These are phyloP conservation scores for Sphagnurus paluster DNA, from an alignment of 1,284 basidiomycete species.

Conservation along the genomic window DNA sequence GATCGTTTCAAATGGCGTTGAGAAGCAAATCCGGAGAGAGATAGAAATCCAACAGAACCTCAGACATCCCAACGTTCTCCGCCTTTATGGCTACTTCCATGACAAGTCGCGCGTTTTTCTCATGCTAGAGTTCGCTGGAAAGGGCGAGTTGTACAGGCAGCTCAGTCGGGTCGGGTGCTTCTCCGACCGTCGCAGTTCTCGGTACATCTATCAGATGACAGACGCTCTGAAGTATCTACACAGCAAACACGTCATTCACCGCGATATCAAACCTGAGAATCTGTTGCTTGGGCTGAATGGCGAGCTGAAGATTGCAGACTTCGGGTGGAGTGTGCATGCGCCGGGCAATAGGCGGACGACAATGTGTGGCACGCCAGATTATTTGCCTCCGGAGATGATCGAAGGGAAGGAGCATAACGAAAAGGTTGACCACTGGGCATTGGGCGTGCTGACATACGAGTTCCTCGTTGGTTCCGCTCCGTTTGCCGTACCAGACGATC, in stretches of 20 bases:
- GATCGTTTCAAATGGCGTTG: slow-evolving; percentile 83
- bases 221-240: slow-evolving; percentile 95
- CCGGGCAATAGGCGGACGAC: slow-evolving; percentile 88
- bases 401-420: slow-evolving; percentile 86
- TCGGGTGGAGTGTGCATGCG: slow-evolving; percentile 99
- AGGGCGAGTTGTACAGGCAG: slow-evolving; percentile 96
- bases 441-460: slow-evolving; percentile 96
- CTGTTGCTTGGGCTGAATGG: slow-evolving; percentile 93
- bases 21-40: slow-evolving; percentile 94
- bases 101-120: slow-evolving; percentile 96
- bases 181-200: slow-evolving; percentile 81
- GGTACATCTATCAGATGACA: slow-evolving; percentile 98
- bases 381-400: slow-evolving; percentile 98
- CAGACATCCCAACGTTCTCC: slow-evolving; percentile 92
- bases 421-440: slow-evolving; percentile 94
- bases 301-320: slow-evolving; percentile 98
- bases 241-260: slow-evolving; percentile 95
- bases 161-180: slow-evolving; percentile 85
- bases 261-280: slow-evolving; percentile 99
- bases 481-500: slow-evolving; percentile 84
- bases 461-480: slow-evolving; percentile 92
- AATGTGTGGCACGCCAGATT: slow-evolving; percentile 94
- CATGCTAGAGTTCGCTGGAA: slow-evolving; percentile 95
- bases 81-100: slow-evolving; percentile 96
- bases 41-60: slow-evolving; percentile 99